A percentile compares a stretch with the other conserved stretches of the same genome.
phyloP scores from a whole-genome alignment of 139 green algal species.

The Chlorokybus atmophyticus region DNA sequence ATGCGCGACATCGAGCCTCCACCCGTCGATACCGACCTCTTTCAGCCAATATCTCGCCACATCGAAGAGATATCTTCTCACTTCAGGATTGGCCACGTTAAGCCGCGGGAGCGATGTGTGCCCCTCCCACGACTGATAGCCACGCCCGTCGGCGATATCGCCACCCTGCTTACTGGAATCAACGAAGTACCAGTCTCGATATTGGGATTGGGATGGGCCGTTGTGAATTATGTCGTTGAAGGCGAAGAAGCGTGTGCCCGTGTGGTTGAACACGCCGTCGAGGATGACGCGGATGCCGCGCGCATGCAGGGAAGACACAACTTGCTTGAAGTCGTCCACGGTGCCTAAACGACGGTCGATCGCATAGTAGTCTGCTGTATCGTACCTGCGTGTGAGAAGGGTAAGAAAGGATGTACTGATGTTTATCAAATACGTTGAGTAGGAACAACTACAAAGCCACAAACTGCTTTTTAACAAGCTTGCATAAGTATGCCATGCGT shows the following conservation, averaged over 20 bases:
- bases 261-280: constrained; percentile 34
- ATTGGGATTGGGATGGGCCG: no score
- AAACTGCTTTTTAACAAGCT: no score
- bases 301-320: constrained; percentile 11
- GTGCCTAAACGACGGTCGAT: constrained; percentile 20
- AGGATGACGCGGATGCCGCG: constrained; percentile 22
- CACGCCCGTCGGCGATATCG: not conserved
- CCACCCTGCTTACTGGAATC: not conserved
- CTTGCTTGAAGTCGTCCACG: not conserved
- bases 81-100: constrained; percentile 10
- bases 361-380: constrained; percentile 25
- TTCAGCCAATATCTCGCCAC: constrained; percentile 21
- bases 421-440: no score
- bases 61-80: constrained; percentile 14
- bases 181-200: no score
- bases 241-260: constrained; percentile 11
- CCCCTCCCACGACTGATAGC: constrained; percentile 19
- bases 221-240: constrained; percentile 7
- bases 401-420: no score
- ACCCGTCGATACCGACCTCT: constrained; percentile 17
- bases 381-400: no score
- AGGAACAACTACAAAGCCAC: no score
- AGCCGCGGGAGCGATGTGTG: constrained; percentile 16
- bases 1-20: constrained; percentile 28
- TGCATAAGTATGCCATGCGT: no score